phyloP scores from a whole-genome alignment of 495 filamentous ascomycete species.

The Hypoxylon lenormandii region DNA sequence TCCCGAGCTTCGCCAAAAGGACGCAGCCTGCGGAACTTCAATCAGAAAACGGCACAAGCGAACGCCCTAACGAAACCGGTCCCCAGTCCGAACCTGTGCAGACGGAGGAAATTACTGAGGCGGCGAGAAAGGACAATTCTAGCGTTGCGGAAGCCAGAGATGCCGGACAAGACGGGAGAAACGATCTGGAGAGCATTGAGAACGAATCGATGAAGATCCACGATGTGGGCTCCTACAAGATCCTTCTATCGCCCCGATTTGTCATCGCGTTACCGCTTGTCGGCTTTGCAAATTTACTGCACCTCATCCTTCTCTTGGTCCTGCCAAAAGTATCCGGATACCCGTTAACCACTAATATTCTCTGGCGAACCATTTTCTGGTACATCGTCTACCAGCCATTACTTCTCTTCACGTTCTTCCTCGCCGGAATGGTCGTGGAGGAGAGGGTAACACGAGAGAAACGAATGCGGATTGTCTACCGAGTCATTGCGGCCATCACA shows the following conservation, averaged over 20 bases:
- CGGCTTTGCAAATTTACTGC: constrained; percentile 38
- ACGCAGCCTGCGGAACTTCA: constrained; percentile 16
- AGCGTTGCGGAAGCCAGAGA: neutral
- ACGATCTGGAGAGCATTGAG: constrained; percentile 8
- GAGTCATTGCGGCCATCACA: constrained; percentile 26
- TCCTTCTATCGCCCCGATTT: constrained; percentile 40
- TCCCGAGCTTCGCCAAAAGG: constrained; percentile 9
- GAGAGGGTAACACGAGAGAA: constrained; percentile 29
- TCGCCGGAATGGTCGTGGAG: constrained; percentile 44
- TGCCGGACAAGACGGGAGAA: constrained; percentile 7
- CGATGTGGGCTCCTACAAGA: constrained; percentile 26
- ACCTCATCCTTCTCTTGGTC: constrained; percentile 36
- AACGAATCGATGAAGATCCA: constrained; percentile 9
- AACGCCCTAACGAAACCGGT: constrained; percentile 3
- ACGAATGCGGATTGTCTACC: constrained; percentile 31
- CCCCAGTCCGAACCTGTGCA: constrained; percentile 5
- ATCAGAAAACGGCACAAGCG: constrained; percentile 8
- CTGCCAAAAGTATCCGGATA: constrained; percentile 41
- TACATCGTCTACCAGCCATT: constrained; percentile 40
- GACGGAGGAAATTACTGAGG: constrained; percentile 4
- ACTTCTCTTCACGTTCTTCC: constrained; percentile 40
- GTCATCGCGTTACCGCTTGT: constrained; percentile 38
- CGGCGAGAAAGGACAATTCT: neutral
- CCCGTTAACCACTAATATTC: constrained; percentile 27
- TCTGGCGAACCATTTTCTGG: constrained; percentile 44